Conservation (phyloP, 1,284 basidiomycete genomes). For the Mycosarcoma maydis region DNA sequence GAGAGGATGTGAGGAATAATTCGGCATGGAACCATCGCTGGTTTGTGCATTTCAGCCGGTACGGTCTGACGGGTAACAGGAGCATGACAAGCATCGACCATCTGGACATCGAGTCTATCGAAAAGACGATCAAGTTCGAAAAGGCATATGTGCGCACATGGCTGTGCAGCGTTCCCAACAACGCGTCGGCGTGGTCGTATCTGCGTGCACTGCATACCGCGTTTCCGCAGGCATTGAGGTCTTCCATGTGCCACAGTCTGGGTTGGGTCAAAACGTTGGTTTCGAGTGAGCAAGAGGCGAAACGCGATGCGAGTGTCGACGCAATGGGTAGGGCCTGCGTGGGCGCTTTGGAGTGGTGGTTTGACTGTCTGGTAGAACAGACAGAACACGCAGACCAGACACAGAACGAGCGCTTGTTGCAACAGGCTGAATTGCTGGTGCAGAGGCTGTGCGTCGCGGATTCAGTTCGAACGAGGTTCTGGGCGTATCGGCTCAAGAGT, state of each 20-base stretch:
- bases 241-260: background rate
- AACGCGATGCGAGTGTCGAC: conserved; percentile 36
- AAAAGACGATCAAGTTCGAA: conserved; percentile 18
- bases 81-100: background rate
- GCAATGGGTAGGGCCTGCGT: conserved; percentile 22
- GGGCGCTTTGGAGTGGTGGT: conserved; percentile 59
- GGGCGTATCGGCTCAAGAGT: conserved; percentile 31
- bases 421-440: conserved; percentile 25
- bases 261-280: conserved; percentile 25
- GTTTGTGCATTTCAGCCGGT: conserved; percentile 78
- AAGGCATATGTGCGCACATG: conserved; percentile 38
- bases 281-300: conserved; percentile 26
- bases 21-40: conserved; percentile 98
- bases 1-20: conserved; percentile 88
- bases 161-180: conserved; percentile 53
- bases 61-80: conserved; percentile 14
- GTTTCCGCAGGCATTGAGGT: background rate
- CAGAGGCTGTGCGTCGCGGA: conserved; percentile 42
- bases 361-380: conserved; percentile 31
- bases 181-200: conserved; percentile 61
- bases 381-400: too few species aligned
- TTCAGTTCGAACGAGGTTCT: conserved; percentile 45
- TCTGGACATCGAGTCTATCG: conserved; percentile 26
- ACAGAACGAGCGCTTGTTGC: background rate
- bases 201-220: conserved; percentile 47